Evolutionary conservation across 1,284 basidiomycete genomes (phyloP), one percentile per base, ranked within the genome.

Genomic region (Puccinia triticina): DNA sequence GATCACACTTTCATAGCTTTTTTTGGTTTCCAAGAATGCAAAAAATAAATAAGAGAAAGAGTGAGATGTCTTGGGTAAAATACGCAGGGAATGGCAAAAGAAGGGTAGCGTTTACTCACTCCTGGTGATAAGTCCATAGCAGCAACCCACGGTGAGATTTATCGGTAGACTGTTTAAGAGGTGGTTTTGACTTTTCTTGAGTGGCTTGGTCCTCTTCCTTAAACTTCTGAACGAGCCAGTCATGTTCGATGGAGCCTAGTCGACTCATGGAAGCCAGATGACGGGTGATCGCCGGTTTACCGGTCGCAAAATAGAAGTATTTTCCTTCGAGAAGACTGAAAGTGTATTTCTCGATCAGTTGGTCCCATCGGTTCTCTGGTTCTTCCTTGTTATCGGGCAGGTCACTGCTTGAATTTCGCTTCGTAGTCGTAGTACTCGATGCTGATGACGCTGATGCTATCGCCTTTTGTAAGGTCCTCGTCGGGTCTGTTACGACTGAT

Each of bases 1-100:
- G 48, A 78, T 69, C 48, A 69, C 66, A 53, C 53, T 78, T 69
- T 78, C 76, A 57, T 78, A 78, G 40, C 76, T 78, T 26, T 64
- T 40, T 40, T 73, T 50, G 7, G 5, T 5, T n/a, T 16, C 26
- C n/a, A n/a, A n/a, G n/a, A n/a, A n/a, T n/a, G n/a, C n/a, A n/a
- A n/a, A n/a, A n/a, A n/a, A n/a, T n/a, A n/a, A n/a, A n/a, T n/a
- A n/a, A n/a, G n/a, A n/a, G n/a, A 37, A 43, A 18, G 34, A 40
- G 37, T 7, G 23, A 23, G 8, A 48, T 64, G 29, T 37, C 21
- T 71, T 37, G 12, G 26, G 32, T 34, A 11, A 59, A 37, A 57
- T 3, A 55, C 57, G 29, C 21, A 29, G 16, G 32, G 32, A 37
- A 4, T 37, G 23, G 57, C 5, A 7, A 23, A 66, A 40, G 4